phyloP scores from a whole-genome alignment of 2,329 filamentous ascomycete species.

The Ophiosphaerella narmari region DNA sequence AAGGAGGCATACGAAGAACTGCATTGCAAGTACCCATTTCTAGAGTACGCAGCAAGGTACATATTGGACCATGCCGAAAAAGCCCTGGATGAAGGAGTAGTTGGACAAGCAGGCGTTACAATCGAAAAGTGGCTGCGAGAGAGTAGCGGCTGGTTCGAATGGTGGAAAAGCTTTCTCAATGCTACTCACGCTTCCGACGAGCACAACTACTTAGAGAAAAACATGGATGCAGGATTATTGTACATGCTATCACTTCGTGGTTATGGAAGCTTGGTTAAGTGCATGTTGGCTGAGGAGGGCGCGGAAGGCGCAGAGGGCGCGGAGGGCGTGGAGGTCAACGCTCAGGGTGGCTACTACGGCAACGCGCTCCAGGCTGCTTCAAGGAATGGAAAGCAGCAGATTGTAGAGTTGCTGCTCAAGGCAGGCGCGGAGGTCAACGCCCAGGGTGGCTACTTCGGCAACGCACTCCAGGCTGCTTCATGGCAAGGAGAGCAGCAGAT shows the following conservation, averaged over 20 bases:
- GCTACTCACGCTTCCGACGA: no score
- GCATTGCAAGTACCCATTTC: slow-evolving; percentile 47
- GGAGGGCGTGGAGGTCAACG: no score
- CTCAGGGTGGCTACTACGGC: background rate
- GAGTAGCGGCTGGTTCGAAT: no score
- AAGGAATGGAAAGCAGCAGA: background rate
- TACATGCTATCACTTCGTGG: no score
- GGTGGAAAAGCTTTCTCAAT: no score
- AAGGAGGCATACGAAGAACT: no score
- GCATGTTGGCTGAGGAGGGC: background rate
- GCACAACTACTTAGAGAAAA: no score
- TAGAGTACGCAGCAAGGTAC: slow-evolving; percentile 52
- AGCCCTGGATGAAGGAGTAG: slow-evolving; percentile 33
- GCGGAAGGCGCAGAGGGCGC: no score
- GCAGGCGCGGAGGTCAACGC: background rate
- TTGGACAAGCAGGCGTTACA: background rate
- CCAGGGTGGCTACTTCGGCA: slow-evolving; percentile 2
- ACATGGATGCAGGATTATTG: no score
- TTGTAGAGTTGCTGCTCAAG: slow-evolving; percentile 13
- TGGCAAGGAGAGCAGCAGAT: no score
- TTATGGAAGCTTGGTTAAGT: background rate
- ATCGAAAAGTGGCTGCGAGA: no score
- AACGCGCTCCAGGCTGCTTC: slow-evolving; percentile 12
- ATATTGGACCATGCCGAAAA: slow-evolving; percentile 51
- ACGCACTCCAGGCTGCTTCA: slow-evolving; percentile 17